Conservation (phyloP, 306 rosid genomes). For the Vicia sativa region DNA sequence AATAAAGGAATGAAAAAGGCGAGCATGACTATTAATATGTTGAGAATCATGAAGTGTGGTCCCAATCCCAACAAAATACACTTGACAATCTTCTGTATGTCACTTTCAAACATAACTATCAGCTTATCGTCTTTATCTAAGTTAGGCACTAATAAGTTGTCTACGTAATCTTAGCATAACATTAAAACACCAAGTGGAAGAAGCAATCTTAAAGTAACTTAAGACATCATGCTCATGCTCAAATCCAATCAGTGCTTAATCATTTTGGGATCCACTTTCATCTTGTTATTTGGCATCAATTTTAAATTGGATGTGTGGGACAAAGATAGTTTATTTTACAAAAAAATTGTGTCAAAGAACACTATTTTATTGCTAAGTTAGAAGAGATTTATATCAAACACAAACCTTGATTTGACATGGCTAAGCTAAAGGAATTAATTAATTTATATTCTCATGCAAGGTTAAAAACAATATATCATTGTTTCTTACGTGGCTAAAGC, state of each 20-base stretch:
- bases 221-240: conserved; percentile 31
- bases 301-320: conserved; percentile 35
- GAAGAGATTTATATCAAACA: conserved; percentile 20
- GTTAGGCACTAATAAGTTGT: conserved; percentile 41
- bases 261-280: conserved; percentile 25
- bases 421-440: conserved; percentile 30
- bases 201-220: conserved; percentile 32
- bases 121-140: conserved; percentile 21
- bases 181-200: conserved; percentile 19
- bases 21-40: background rate
- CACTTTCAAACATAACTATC: conserved; percentile 31
- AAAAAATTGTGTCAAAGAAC: conserved; percentile 3
- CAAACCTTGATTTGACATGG: conserved; percentile 33
- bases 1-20: conserved; percentile 33
- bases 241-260: conserved; percentile 36
- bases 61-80: conserved; percentile 33
- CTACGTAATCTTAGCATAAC: conserved; percentile 26
- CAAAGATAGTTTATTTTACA: conserved; percentile 30
- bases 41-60: conserved; percentile 31
- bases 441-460: conserved; percentile 29
- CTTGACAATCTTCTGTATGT: conserved; percentile 32
- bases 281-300: conserved; percentile 19
- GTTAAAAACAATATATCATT: conserved; percentile 25
- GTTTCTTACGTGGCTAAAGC: conserved; percentile 15
- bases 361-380: conserved; percentile 7